Base-by-base conservation (phyloP, 352 stramenopile genomes). In the Pythium apleroticum region DNA sequence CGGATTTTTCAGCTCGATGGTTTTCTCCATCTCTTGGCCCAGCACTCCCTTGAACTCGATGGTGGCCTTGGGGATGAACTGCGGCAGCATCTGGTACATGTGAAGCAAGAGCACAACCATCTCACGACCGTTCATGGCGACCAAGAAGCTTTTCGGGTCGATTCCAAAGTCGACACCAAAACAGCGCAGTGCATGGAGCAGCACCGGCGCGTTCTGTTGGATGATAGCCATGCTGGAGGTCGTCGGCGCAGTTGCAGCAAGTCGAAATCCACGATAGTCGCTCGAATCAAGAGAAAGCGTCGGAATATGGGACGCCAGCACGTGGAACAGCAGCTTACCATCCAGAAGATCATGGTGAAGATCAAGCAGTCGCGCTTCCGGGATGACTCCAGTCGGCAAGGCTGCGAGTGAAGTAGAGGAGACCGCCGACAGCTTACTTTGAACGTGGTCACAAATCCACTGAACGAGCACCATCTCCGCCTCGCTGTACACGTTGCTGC, bases 1-100 rank as follows among this genome's bases (percentile, higher is more conserved):
- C 7, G 93, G 89, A 60, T 98, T 98, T 62, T 89, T 91, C 2
- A 98, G 75, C 63, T 98, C 95, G 31, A 98, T 98, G 8, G 69
- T 96, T 52, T 98, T 98, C 15, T 88, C 82, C 28, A 98, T 95
- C 20, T 79, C 66, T 41, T 89, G 83, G 0, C 94, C 94, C 7
- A 98, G 69, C 4, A 81, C 69, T 6, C 90, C 94, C 30, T 84
- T 80, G 65, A 98, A 98, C 41, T 97, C 90, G 58, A 98, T 97
- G 28, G 83, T 97, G 11, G 88, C 91, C 63, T 98, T 98, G 4
- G 95, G 95, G 19, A 98, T 83, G 24, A 97, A 94, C 63, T 97
- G 81, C 25, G 93, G 93, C 22, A 98, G 61, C 10, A 84, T 93
- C 65, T 96, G 88, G 31, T 97, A 95, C 30, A 98, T 66, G 66